Base-by-base conservation (phyloP, 2,329 filamentous ascomycete genomes). In the Aspergillus sp. region DNA sequence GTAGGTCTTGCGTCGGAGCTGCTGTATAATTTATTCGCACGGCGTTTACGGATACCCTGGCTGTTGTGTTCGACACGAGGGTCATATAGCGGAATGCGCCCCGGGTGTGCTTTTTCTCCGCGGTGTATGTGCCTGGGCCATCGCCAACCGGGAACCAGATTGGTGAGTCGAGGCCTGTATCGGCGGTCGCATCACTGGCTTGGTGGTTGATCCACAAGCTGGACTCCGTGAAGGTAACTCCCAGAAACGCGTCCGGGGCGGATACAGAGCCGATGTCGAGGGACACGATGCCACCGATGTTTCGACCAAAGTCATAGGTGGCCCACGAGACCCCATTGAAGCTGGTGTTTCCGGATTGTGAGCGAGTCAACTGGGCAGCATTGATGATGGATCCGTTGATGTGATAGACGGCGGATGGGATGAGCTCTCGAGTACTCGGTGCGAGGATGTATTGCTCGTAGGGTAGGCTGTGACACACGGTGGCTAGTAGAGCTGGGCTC, bases 11-110 rank as follows among this genome's bases (percentile, higher is more conserved):
- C 3, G 51, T 52, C 1, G 64, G 57, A 6, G 61, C 58, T 0
- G 77, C 66, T 1, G 77, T 80, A 56, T 72, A 80, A 33, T 79
- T 61, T 1, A 78, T 67, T 4, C 63, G 67, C 0, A 73, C 62
- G 13, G 63, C 58, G 1, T 57, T 61, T 3, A 79, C 57, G 42
- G 69, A 68, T 1, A 78, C 59, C 4, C 62, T 67, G 0, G 71
- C 75, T 7, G 69, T 76, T 3, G 70, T 68, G 51, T 79, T 77
- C 49, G 73, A 71, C 4, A 73, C 65, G 5, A 79, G 44, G 1
- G 68, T 78, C 58, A 79, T 61, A 47, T 79, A 79, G 33, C 75
- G 64, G 48, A 79, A 79, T 0, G 59, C 76, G 22, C 77, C 76
- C 22, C 77, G 67, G 24, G 73, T 65, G 51, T 78, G 71, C 26